phyloP scores from a whole-genome alignment of 2,329 filamentous ascomycete species.

The Chlorencoelia australis region DNA sequence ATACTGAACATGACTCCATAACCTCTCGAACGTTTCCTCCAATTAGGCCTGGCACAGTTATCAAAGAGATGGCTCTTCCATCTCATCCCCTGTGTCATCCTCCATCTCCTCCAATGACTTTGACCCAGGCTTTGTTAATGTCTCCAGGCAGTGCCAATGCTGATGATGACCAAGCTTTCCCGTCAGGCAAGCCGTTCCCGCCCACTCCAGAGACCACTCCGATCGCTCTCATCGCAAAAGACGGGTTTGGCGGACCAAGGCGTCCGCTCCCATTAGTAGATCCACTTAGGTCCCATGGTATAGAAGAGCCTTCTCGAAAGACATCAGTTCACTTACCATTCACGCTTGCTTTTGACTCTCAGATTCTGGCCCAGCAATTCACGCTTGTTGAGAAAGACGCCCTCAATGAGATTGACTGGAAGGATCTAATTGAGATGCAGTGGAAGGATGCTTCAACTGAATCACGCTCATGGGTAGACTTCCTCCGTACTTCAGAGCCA shows the following conservation, averaged over 20 bases:
- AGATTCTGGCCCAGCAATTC: slow-evolving; percentile 70
- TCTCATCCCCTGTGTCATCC: slow-evolving; percentile 23
- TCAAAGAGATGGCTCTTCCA: slow-evolving; percentile 21
- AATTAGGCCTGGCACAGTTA: slow-evolving; percentile 16
- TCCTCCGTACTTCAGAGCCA: slow-evolving; percentile 61
- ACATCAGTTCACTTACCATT: slow-evolving; percentile 57
- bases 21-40: slow-evolving; percentile 28
- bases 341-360: slow-evolving; percentile 70
- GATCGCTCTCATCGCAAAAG: slow-evolving; percentile 10
- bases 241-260: slow-evolving; percentile 11
- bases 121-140: slow-evolving; percentile 37
- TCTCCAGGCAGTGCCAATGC: slow-evolving; percentile 31
- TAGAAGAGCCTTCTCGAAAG: slow-evolving; percentile 22
- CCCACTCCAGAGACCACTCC: slow-evolving; percentile 26
- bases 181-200: slow-evolving; percentile 15
- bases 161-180: slow-evolving; percentile 14
- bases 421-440: slow-evolving; percentile 71
- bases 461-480: slow-evolving; percentile 72
- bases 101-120: slow-evolving; percentile 38
- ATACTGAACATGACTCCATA: slow-evolving; percentile 18
- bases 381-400: slow-evolving; percentile 81
- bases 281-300: slow-evolving; percentile 18
- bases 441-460: slow-evolving; percentile 65
- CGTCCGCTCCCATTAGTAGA: slow-evolving; percentile 15
- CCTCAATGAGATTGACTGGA: slow-evolving; percentile 80